Evolutionary conservation across 2,329 filamentous ascomycete species (phyloP).

Genomic region (Ophiostoma piceae): DNA sequence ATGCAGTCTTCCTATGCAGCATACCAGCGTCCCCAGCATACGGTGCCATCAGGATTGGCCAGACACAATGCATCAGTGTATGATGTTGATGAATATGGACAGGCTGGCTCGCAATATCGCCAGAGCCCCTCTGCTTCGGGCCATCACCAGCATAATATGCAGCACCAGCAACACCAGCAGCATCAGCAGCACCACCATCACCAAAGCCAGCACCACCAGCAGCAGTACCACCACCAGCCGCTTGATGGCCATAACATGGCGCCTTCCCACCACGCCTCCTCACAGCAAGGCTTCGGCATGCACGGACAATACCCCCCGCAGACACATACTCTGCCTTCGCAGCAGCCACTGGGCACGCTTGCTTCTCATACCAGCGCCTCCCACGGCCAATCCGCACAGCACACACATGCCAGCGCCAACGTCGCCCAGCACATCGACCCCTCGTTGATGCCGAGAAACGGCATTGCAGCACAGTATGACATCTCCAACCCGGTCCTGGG

Average conservation of each 20-base stretch:
- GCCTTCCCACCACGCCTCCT: slow-evolving; percentile 12
- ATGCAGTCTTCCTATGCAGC: slow-evolving; percentile 16
- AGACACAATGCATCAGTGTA: slow-evolving; percentile 40
- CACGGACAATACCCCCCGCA: slow-evolving; percentile 16
- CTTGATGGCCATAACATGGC: background rate
- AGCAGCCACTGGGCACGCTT: background rate
- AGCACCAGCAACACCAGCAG: background rate
- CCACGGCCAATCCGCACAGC: slow-evolving; percentile 17
- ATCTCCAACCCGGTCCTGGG: slow-evolving; percentile 28
- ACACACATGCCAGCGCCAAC: background rate
- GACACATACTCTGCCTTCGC: background rate
- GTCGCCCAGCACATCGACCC: slow-evolving; percentile 33
- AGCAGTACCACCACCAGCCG: background rate
- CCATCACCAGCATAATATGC: slow-evolving; percentile 24
- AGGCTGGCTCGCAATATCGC: slow-evolving; percentile 36
- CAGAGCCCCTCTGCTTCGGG: slow-evolving; percentile 29
- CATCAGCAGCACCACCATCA: background rate
- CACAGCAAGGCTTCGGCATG: slow-evolving; percentile 1
- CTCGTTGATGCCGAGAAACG: slow-evolving; percentile 28
- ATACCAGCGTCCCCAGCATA: slow-evolving; percentile 33
- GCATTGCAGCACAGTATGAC: slow-evolving; percentile 23
- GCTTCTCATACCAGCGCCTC: slow-evolving; percentile 8
- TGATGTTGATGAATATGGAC: slow-evolving; percentile 31
- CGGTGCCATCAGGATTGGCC: slow-evolving; percentile 32
- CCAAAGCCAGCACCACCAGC: background rate